phyloP scores from a whole-genome alignment of 2,329 filamentous ascomycete genomes.

The Metarhizium sp. region DNA sequence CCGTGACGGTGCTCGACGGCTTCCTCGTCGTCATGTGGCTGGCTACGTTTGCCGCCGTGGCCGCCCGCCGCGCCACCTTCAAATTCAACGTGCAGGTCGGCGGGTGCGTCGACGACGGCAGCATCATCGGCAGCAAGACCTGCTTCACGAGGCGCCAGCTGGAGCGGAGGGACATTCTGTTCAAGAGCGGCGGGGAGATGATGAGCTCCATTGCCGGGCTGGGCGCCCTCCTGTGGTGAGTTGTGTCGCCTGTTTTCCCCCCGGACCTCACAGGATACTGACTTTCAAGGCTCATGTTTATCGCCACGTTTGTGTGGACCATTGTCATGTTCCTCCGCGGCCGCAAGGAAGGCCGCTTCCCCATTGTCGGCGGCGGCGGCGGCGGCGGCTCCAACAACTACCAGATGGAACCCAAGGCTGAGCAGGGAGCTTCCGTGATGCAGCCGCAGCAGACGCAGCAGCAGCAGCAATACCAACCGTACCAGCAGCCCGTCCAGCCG shows the following conservation, averaged over 20 bases:
- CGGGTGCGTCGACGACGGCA: conserved; percentile 27
- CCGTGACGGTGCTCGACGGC: conserved; percentile 32
- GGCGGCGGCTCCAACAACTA: conserved; percentile 10
- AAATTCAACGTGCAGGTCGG: conserved; percentile 19
- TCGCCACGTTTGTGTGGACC: conserved; percentile 26
- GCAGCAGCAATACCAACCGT: conserved; percentile 7
- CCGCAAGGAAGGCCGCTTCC: conserved; percentile 29
- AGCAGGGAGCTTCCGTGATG: conserved; percentile 8
- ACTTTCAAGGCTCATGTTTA: conserved; percentile 26
- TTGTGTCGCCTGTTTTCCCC: too few relatives aligned
- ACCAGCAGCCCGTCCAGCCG: conserved; percentile 11
- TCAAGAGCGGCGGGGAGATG: conserved; percentile 22
- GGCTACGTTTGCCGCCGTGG: conserved; percentile 30
- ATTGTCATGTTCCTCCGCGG: conserved; percentile 23
- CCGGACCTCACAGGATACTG: not conserved
- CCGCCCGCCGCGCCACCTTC: conserved; percentile 28
- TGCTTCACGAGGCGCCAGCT: conserved; percentile 23
- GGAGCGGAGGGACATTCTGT: conserved; percentile 20
- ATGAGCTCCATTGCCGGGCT: conserved; percentile 33
- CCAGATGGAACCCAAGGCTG: conserved; percentile 25
- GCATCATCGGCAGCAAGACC: conserved; percentile 26
- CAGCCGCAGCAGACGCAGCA: conserved; percentile 10
- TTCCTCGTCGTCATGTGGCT: conserved; percentile 39
- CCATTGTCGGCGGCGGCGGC: conserved; percentile 9
- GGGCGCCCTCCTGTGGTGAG: conserved; percentile 32